Percentiles rank a stretch among this genome's conserved stretches.
phyloP scores from a whole-genome alignment of 2,329 filamentous ascomycete genomes.

The Rachicladosporium sp. region DNA sequence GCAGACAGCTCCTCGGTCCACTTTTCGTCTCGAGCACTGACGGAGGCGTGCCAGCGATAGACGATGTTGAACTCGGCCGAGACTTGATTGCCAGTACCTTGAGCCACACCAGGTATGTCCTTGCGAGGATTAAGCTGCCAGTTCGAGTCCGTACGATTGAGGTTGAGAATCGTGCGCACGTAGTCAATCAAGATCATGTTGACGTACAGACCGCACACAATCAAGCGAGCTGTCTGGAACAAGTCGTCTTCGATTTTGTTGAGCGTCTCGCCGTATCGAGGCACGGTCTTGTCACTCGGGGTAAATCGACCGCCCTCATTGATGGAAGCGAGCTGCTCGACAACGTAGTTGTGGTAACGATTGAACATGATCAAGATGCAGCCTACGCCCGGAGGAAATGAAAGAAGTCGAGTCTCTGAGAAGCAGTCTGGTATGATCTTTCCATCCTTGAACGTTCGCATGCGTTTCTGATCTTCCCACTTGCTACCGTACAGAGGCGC shows the following conservation, averaged over 20 bases:
- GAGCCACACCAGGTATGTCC: conserved; percentile 24
- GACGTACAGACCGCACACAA: conserved; percentile 41
- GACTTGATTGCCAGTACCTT: conserved; percentile 36
- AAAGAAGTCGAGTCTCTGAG: conserved; percentile 50
- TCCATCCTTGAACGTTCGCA: conserved; percentile 54
- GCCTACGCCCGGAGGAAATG: conserved; percentile 57
- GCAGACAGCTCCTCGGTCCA: conserved; percentile 32
- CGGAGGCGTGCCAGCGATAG: conserved; percentile 38
- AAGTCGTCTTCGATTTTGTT: conserved; percentile 34
- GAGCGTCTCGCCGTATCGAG: conserved; percentile 21
- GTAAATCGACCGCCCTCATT: conserved; percentile 74
- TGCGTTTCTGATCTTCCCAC: conserved; percentile 51
- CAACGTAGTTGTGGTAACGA: conserved; percentile 75
- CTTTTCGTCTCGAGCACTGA: conserved; percentile 32
- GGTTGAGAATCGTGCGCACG: conserved; percentile 40
- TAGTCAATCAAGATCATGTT: conserved; percentile 44
- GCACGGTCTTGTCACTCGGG: conserved; percentile 44
- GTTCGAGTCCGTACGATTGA: conserved; percentile 29
- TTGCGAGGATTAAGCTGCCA: conserved; percentile 34
- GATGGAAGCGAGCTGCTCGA: conserved; percentile 68
- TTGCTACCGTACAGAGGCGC: conserved; percentile 62
- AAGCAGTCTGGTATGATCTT: conserved; percentile 61
- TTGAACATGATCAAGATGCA: conserved; percentile 57
- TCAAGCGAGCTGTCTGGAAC: conserved; percentile 40
- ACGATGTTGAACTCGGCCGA: conserved; percentile 42